Percentiles rank a stretch among this genome's conserved stretches.
These are phyloP conservation scores for Patellifolia procumbens DNA, from an alignment of 179 eudicot species.

Conservation along the genomic window DNA sequence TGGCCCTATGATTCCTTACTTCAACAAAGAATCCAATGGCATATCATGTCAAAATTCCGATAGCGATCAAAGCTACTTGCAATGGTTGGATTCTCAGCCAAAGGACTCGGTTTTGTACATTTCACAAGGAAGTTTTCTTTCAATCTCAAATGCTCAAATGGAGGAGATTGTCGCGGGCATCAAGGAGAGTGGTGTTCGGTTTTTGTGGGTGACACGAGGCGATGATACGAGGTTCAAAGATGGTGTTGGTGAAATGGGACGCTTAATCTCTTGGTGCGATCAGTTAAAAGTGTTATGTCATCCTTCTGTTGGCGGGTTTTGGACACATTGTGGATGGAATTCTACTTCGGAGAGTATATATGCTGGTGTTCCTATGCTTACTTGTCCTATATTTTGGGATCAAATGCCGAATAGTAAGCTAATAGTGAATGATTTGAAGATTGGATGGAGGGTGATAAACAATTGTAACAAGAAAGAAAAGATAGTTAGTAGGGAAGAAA, in stretches of 20 bases:
- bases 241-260: conserved; percentile 33
- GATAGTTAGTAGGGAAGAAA: conserved; percentile 38
- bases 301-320: conserved; percentile 52
- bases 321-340: conserved; percentile 75
- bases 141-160: conserved; percentile 53
- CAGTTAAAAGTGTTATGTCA: conserved; percentile 56
- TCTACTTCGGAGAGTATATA: conserved; percentile 48
- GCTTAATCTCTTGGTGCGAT: conserved; percentile 61
- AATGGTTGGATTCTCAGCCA: conserved; percentile 64
- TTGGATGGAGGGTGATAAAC: conserved; percentile 43
- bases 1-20: conserved; percentile 51
- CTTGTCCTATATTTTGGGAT: conserved; percentile 51
- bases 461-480: background rate
- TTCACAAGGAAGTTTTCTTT: conserved; percentile 64
- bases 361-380: conserved; percentile 52
- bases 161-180: conserved; percentile 50
- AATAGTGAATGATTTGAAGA: conserved; percentile 54
- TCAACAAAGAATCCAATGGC: background rate
- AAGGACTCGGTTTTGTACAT: conserved; percentile 53
- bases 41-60: background rate
- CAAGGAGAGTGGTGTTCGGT: conserved; percentile 39
- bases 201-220: conserved; percentile 61
- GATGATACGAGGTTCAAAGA: conserved; percentile 30
- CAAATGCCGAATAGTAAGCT: conserved; percentile 45
- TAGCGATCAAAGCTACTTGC: conserved; percentile 24